Percentiles rank a stretch among this genome's conserved stretches.
phyloP scores from a whole-genome alignment of 2,329 filamentous ascomycete genomes.

The Colletotrichum costaricense region DNA sequence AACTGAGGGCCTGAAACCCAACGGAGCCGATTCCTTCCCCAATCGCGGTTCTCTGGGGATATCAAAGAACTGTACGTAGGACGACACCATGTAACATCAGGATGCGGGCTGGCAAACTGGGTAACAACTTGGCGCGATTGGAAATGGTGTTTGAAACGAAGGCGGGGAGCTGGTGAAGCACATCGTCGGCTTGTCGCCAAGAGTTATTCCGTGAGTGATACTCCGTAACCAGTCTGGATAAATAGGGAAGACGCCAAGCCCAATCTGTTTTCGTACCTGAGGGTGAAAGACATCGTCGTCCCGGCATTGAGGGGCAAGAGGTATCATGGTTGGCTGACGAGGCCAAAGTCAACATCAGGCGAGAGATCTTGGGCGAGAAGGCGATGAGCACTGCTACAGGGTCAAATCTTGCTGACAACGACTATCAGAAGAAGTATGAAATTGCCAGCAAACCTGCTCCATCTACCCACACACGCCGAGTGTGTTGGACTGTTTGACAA shows the following conservation, averaged over 20 bases:
- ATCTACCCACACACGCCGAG: not conserved
- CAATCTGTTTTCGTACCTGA: not conserved
- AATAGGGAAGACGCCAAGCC: not conserved
- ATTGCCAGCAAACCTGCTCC: slow-evolving; percentile 5
- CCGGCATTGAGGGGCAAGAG: not conserved
- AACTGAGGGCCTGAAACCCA: not conserved
- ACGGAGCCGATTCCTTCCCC: not conserved
- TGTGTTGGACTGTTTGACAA: not conserved
- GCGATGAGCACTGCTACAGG: not conserved
- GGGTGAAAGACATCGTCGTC: not conserved
- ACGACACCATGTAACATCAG: not conserved
- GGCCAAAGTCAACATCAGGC: not conserved
- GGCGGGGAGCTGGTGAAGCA: slow-evolving; percentile 9
- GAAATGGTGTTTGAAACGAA: not conserved
- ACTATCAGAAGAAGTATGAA: not conserved
- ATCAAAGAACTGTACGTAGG: not conserved
- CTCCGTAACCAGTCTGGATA: not conserved
- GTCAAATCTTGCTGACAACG: slow-evolving; percentile 12
- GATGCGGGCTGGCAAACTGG: not conserved
- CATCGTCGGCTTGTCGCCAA: not conserved
- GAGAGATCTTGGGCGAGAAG: not conserved
- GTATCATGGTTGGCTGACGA: not conserved
- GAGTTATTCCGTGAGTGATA: not conserved
- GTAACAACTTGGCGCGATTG: not conserved
- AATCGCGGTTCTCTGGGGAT: not conserved